A percentile compares a stretch with the other conserved stretches of the same genome.
These are phyloP conservation scores for Heterobasidion occidentale DNA, from an alignment of 1,284 basidiomycete species.

Conservation along the genomic window DNA sequence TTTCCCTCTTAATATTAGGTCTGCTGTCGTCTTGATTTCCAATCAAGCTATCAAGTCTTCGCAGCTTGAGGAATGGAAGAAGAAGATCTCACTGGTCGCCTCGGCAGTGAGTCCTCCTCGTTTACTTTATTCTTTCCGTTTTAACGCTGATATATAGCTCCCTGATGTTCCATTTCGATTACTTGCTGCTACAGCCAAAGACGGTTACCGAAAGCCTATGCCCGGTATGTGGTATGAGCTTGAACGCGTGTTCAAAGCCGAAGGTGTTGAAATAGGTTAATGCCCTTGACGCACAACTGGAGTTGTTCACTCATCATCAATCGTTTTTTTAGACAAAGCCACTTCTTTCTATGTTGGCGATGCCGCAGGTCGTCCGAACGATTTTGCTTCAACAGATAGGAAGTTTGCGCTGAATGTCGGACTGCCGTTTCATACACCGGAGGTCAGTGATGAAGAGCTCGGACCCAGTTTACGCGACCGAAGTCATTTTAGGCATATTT, in stretches of 20 bases:
- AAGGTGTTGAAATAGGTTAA: constrained; percentile 61
- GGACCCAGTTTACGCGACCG: neutral
- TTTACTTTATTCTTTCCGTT: neutral
- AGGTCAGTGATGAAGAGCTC: constrained; percentile 28
- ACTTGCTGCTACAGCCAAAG: constrained; percentile 71
- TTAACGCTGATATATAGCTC: constrained; percentile 34
- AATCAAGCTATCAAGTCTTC: constrained; percentile 64
- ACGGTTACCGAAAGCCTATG: constrained; percentile 84
- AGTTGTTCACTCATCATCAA: neutral
- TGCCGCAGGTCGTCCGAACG: constrained; percentile 72
- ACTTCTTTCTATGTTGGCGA: constrained; percentile 83
- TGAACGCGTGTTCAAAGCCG: constrained; percentile 48
- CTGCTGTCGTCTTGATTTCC: constrained; percentile 70
- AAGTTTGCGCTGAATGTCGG: constrained; percentile 80
- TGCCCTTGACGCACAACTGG: neutral
- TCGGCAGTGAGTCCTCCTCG: constrained; percentile 45
- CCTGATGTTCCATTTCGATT: constrained; percentile 71
- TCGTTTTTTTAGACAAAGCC: constrained; percentile 42
- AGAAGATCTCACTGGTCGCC: constrained; percentile 66
- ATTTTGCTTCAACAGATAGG: constrained; percentile 76
- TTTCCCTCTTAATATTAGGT: constrained; percentile 31
- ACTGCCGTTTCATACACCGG: constrained; percentile 33
- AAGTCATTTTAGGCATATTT: constrained; percentile 64
- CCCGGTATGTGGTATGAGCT: constrained; percentile 82
- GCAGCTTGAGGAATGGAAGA: constrained; percentile 57